Base-by-base conservation (phyloP, 805 yeast genomes). In the Kregervanrija fluxuum region DNA sequence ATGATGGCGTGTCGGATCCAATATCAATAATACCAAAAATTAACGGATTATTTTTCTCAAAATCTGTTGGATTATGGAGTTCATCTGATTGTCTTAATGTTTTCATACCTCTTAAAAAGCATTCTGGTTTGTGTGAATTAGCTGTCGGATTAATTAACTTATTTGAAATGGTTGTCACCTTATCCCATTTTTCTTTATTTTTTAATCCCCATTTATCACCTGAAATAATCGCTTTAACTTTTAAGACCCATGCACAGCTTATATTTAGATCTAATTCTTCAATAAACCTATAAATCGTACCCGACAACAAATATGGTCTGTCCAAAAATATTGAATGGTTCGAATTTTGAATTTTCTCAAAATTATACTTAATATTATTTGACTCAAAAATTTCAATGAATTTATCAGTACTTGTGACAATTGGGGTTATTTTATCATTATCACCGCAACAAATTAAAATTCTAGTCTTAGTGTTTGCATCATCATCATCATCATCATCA, bases 171-270 rank as follows among this genome's bases (percentile, higher is more conserved):
- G 79, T 67, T 38, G 69, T 68, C 6, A 79, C 68, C 32, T 70
- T 65, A 56, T 71, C 69, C 91, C 93, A 85, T 59, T 84, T 85
- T 48, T 68, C 71, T 56, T 82, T 85, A 55, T 84, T 85, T 60
- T 84, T 84, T 50, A 85, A 62, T 16, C 88, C 85, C 91, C 91
- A 85, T 61, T 85, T 84, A 53, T 77, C 84, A 2, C 83, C 84
- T 22, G 78, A 73, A 11, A 78, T 71, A 42, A 76, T 71, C 2
- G 85, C 85, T 53, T 79, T 75, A 13, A 78, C 69, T 49, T 75
- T 70, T 42, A 84, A 67, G 40, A 82, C 87, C 90, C 90, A 84
- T 2, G 85, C 75, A 22, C 83, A 77, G 15, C 80, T 76, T 33
- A 85, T 69, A 51, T 80, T 74, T 41, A 75, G 64, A 2, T 69